phyloP scores from a whole-genome alignment of 2,329 filamentous ascomycete species.

The Talaromyces pinophilus region DNA sequence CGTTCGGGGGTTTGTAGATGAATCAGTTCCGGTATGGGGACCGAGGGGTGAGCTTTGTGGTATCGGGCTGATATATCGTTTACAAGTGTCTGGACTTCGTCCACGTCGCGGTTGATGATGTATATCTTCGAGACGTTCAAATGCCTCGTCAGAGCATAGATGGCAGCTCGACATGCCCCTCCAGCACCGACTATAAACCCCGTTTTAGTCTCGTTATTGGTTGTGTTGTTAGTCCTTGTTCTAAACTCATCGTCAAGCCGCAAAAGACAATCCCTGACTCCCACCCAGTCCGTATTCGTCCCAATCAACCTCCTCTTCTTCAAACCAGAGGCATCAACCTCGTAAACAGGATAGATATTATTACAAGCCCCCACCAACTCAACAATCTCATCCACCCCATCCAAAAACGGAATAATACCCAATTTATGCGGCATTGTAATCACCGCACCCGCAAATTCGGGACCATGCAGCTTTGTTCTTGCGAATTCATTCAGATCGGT shows the following conservation, averaged over 20 bases:
- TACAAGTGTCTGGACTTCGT: neutral
- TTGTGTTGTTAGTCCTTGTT: neutral
- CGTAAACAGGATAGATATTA: neutral
- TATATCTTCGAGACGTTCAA: neutral
- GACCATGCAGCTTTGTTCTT: neutral
- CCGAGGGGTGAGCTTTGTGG: neutral
- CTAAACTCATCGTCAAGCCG: neutral
- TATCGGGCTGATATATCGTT: neutral
- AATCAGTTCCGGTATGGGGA: neutral
- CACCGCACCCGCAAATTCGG: slow-evolving; percentile 3
- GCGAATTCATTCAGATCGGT: neutral
- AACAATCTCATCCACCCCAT: slow-evolving; percentile 6
- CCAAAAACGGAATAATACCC: neutral
- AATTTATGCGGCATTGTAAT: slow-evolving; percentile 3
- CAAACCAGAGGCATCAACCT: neutral
- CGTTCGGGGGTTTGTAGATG: neutral
- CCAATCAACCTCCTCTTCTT: neutral
- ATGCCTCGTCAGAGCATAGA: neutral
- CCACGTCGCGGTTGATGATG: neutral
- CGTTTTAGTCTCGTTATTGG: neutral
- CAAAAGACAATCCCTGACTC: slow-evolving; percentile 1
- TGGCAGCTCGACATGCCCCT: neutral
- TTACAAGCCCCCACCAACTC: slow-evolving; percentile 7
- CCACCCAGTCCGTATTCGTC: slow-evolving; percentile 8
- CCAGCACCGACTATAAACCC: neutral